Evolutionary conservation across 2,329 filamentous ascomycete genomes (phyloP), one percentile per base, ranked within the genome.

Genomic region (Exophiala calicioides): DNA sequence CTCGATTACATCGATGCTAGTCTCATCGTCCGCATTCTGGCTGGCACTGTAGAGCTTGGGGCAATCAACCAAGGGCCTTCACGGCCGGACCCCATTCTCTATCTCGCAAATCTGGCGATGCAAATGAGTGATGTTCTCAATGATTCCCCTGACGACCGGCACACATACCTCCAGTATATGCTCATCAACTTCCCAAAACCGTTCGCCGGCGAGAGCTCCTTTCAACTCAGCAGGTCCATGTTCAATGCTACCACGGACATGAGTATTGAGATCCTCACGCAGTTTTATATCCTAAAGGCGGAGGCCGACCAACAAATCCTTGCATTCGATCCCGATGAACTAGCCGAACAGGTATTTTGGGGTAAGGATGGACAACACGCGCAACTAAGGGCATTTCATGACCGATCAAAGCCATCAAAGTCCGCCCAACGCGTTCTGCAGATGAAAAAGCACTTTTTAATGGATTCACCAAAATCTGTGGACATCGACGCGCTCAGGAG

Each of bases 231-330:
- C 40, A 53, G 57, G 2, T 52, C 53, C 1, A 56, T 71, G 9
- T 52, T 52, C 8, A 50, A 49, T 24, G 56, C 38, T 3, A 77
- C 74, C 0, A 74, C 79, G 44, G 58, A 70, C 3, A 53, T 81
- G 16, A 75, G 69, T 1, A 60, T 82, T 5, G 74, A 78, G 5
- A 66, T 82, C 16, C 72, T 78, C 2, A 81, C 78, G 2, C 79
- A 82, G 52, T 65, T 71, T 8, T 65, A 74, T n/a, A 73, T 81
- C 30, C 52, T 67, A n/a, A 60, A 66, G 4, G 58, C 78, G 3
- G 60, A 67, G 30, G 60, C 59, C 7, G 60, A 63, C 5, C 53
- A 64, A 21, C 46, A 63, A 20, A 56, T 62, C 4, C 50, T 55
- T 2, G 55, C 53, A 6, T 74, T 69, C 35, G 58, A 73, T 50